These are phyloP conservation scores for Cordyceps cateniannulata DNA, from an alignment of 2,329 filamentous ascomycete species.

Conservation along the genomic window DNA sequence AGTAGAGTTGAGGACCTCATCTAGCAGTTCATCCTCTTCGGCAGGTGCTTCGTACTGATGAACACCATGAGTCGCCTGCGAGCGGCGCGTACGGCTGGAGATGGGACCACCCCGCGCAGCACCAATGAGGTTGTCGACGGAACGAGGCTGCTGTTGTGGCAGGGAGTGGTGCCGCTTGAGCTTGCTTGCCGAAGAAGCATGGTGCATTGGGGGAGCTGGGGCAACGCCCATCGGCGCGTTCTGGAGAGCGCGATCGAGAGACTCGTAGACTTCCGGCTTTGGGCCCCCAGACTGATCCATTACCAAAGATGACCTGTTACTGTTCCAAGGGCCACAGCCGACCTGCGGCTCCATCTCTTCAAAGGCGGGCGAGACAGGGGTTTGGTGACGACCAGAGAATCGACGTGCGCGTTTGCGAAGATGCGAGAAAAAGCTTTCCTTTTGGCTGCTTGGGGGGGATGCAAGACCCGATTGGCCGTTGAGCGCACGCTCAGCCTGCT, in stretches of 20 bases:
- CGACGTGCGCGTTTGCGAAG: constrained; percentile 86
- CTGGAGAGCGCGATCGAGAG: constrained; percentile 51
- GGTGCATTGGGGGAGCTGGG: constrained; percentile 48
- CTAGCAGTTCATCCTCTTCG: constrained; percentile 91
- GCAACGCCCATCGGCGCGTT: constrained; percentile 37
- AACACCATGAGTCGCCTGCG: constrained; percentile 65
- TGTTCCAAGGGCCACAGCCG: constrained; percentile 83
- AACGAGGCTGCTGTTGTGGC: constrained; percentile 56
- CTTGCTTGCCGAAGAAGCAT: constrained; percentile 39
- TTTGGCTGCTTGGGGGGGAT: constrained; percentile 72
- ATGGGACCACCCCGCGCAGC: constrained; percentile 55
- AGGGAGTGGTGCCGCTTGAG: constrained; percentile 61
- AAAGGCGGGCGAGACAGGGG: constrained; percentile 67
- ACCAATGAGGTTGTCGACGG: constrained; percentile 56
- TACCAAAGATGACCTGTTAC: constrained; percentile 77
- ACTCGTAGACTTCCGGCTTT: constrained; percentile 53
- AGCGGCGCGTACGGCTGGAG: constrained; percentile 73
- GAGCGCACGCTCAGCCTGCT: constrained; percentile 84
- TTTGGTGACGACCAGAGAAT: constrained; percentile 85
- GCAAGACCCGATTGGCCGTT: constrained; percentile 72
- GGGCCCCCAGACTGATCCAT: constrained; percentile 54
- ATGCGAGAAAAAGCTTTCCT: constrained; percentile 98
- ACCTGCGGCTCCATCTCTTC: constrained; percentile 92
- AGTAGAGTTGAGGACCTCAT: constrained; percentile 77
- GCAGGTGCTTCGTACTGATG: constrained; percentile 90